Percentiles rank a stretch among this genome's conserved stretches.
Conservation (phyloP, 306 rosid species). For the Hippophae tibetana region DNA sequence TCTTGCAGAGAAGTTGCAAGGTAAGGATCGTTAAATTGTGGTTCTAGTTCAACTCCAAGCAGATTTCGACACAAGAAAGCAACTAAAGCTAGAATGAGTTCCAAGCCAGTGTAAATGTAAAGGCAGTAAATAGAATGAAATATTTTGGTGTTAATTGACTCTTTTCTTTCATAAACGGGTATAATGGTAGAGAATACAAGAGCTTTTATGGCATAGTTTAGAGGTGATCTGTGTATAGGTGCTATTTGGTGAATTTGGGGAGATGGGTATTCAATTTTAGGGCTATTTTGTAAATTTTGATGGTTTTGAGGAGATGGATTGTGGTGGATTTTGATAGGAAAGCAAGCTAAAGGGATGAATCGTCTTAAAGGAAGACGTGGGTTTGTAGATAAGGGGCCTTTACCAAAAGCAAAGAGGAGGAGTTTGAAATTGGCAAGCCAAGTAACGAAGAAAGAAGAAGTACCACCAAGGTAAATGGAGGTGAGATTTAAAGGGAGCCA, state of each 20-base stretch:
- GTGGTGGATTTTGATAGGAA: conserved; percentile 49
- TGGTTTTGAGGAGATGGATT: not conserved
- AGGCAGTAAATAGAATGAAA: no score
- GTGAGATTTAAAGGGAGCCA: conserved; percentile 24
- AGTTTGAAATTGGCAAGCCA: conserved; percentile 47
- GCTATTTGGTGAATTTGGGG: not conserved
- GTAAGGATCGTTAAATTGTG: conserved; percentile 12
- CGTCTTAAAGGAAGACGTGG: conserved; percentile 24
- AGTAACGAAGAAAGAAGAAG: conserved; percentile 24
- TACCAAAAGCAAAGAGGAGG: conserved; percentile 32
- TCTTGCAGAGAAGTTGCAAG: conserved; percentile 20
- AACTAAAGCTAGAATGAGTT: no score
- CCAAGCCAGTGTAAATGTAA: no score
- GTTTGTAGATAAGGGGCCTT: conserved; percentile 27
- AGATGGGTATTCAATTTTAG: not conserved
- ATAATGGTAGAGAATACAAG: no score
- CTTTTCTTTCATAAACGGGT: no score
- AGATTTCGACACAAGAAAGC: not conserved
- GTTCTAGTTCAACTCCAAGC: conserved; percentile 5
- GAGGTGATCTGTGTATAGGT: no score
- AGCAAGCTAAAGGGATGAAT: conserved; percentile 46
- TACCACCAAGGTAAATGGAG: conserved; percentile 23
- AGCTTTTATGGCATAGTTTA: no score
- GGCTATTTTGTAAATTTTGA: no score
- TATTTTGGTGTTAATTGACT: no score